These are phyloP conservation scores for Pichia sp. DNA, from an alignment of 1,139 yeast genomes.

Conservation along the genomic window DNA sequence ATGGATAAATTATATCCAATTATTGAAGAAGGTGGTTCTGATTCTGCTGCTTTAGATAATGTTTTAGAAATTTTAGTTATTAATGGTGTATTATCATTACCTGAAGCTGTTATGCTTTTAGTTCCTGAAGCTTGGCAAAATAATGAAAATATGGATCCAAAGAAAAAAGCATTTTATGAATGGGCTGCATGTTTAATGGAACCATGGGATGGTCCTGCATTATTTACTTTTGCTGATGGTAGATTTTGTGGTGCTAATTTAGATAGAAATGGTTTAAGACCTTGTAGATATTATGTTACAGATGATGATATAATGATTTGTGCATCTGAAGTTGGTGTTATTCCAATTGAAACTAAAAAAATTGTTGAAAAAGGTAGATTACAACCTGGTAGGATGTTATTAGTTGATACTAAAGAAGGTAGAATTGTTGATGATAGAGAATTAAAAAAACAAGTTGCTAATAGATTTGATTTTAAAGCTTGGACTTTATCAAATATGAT, in stretches of 20 bases:
- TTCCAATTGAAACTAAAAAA: constrained; percentile 77
- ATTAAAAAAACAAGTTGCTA: constrained; percentile 74
- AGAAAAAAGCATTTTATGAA: constrained; percentile 90
- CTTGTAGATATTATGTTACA: constrained; percentile 95
- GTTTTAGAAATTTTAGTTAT: constrained; percentile 87
- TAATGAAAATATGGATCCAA: constrained; percentile 78
- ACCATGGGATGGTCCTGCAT: constrained; percentile 99
- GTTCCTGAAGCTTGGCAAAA: constrained; percentile 99
- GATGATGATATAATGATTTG: constrained; percentile 94
- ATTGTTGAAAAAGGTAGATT: constrained; percentile 85
- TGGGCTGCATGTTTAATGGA: constrained; percentile 99
- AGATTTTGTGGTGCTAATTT: constrained; percentile 97
- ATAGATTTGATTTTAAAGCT: constrained; percentile 83
- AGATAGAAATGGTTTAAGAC: constrained; percentile 96
- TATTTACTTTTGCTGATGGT: constrained; percentile 95
- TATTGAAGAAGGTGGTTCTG: constrained; percentile 98
- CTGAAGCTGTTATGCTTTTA: constrained; percentile 95
- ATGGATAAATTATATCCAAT: constrained; percentile 88
- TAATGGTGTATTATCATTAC: constrained; percentile 86
- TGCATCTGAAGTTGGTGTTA: constrained; percentile 97
- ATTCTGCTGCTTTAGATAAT: constrained; percentile 97
- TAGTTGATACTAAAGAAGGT: constrained; percentile 91
- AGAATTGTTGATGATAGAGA: constrained; percentile 89
- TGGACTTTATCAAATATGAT: constrained; percentile 88
- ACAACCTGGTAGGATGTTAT: constrained; percentile 93